Conservation (phyloP, 2,329 filamentous ascomycete species). For the Botrytis hyacinthi region DNA sequence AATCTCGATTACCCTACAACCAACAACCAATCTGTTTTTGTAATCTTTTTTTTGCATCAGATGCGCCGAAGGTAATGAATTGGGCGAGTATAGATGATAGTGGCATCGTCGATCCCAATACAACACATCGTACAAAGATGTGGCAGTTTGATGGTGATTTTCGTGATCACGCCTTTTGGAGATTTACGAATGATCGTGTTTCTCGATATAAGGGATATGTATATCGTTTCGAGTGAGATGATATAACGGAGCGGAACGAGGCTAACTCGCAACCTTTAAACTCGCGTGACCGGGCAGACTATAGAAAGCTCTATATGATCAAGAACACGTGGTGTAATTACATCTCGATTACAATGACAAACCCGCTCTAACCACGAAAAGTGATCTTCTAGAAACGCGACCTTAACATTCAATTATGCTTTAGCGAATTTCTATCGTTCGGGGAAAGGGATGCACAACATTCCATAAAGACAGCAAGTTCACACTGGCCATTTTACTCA, state of each 20-base stretch:
- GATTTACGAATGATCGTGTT: slow-evolving; percentile 48
- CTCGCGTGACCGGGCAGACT: not conserved
- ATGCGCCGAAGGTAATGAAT: not conserved
- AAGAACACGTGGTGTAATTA: no score
- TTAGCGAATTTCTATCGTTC: no score
- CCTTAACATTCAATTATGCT: no score
- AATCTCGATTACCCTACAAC: slow-evolving; percentile 53
- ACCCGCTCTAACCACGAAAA: no score
- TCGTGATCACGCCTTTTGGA: slow-evolving; percentile 54
- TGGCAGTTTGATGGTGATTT: slow-evolving; percentile 57
- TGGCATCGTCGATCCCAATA: not conserved
- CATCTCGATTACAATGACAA: no score
- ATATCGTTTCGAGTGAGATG: not conserved
- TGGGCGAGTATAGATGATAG: slow-evolving; percentile 15
- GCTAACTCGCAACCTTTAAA: not conserved
- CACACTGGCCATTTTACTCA: no score
- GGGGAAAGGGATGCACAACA: no score
- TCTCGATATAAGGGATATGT: not conserved
- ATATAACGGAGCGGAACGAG: no score
- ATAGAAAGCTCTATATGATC: no score
- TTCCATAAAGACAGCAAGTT: no score
- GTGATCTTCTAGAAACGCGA: no score
- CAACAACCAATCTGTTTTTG: slow-evolving; percentile 55
- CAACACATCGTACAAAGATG: slow-evolving; percentile 11
- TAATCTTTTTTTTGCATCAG: slow-evolving; percentile 38